Evolutionary conservation across 176 grass and related monocot genomes (phyloP), one percentile per base, ranked within the genome.

Genomic region (Guadua angustifolia): DNA sequence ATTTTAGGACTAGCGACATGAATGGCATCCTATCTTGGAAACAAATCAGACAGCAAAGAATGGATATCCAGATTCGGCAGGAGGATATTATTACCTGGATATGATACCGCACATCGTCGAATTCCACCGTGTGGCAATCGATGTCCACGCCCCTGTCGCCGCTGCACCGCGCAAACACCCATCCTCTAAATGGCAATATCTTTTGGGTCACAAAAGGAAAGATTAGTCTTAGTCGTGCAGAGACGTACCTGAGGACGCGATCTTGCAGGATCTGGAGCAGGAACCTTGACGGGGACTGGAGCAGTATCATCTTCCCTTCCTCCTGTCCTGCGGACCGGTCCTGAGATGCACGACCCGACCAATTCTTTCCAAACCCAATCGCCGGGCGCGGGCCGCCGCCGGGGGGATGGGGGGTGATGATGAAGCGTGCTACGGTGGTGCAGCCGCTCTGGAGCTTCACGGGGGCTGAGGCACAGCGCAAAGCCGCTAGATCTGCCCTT

Each of bases 241-340:
- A 25, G 25, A 70, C 16, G 44, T 33, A 99, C 96, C 93, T 95
- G 84, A 91, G 73, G 63, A 95, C 85, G 78, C 97, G 91, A 83
- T 95, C 93, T 40, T 99, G 92, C 36, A 99, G 74, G 97, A 91
- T 99, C 94, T 96, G 93, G 66, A 99, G 97, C 35, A 95, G 91
- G 74, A 99, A 99, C 81, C 93, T 88, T 35, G 97, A 99, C 59
- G 93, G 93, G 7, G 97, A 96, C 64, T 96, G 97, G 52, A 99
- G 97, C 38, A 99, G 84, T 79, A 99, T 99, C 97, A 99, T 99
- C 60, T 77, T 85, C 82, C 32, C 63, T 26, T 69, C 35, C 74
- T 40, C 74, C 82, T n/a, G 39, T 79, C 38, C 86, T 44, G 4
- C 35, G 24, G 14, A 88, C 52, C 44, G 83, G 55, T 7, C 83